Percentiles rank a stretch among this genome's conserved stretches.
Conservation (phyloP, 768 basidiomycete genomes). For the Roridomyces roridus region DNA sequence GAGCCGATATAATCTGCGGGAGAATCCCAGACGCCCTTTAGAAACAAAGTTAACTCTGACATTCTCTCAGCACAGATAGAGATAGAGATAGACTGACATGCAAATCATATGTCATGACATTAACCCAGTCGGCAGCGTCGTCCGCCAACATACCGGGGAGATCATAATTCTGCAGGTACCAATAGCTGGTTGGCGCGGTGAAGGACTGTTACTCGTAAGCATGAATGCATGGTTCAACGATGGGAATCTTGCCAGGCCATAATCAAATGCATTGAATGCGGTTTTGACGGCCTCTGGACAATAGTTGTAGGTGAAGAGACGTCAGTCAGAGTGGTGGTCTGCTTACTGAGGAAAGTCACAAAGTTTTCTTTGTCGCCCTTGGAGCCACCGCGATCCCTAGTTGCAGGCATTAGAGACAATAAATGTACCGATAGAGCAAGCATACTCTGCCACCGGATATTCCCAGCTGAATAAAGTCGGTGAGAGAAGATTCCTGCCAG, state of each 20-base stretch:
- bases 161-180: constrained; percentile 11
- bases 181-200: constrained; percentile 13
- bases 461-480: not conserved
- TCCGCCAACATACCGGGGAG: not conserved
- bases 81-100: not conserved
- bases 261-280: not conserved
- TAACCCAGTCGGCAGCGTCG: constrained; percentile 3
- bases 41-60: not conserved
- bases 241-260: not conserved
- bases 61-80: not conserved
- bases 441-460: constrained; percentile 8
- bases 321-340: not conserved
- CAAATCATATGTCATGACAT: constrained; percentile 10
- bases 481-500: not conserved
- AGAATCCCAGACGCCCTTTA: not conserved
- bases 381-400: constrained; percentile 1
- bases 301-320: not conserved
- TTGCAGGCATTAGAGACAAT: not conserved
- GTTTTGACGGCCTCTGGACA: constrained; percentile 5
- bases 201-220: not conserved
- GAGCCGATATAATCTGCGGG: constrained; percentile 1
- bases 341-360: not conserved
- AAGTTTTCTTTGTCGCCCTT: constrained; percentile 1
- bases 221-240: not conserved
- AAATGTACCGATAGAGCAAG: no score